Conservation (phyloP, 129 eudicot species). For the Daucus carota region DH1_v3.0 NC_030381.2:25643501-25644000, state of each 20-base stretch:
- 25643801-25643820: conserved; percentile 6
- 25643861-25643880: conserved; percentile 71
- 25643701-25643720: conserved; percentile 55
- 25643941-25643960: background rate
- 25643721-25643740: conserved; percentile 72
- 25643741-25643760: conserved; percentile 49
- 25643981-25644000: background rate
- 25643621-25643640: background rate
- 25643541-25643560: conserved; percentile 42
- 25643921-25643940: background rate
- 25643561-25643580: conserved; percentile 60
- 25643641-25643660: background rate
- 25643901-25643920: conserved; percentile 66
- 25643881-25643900: conserved; percentile 41
- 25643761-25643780: background rate
- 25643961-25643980: background rate
- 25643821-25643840: conserved; percentile 22
- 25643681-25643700: conserved; percentile 72
- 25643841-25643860: conserved; percentile 70
- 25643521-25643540: conserved; percentile 14
- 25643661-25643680: conserved; percentile 28
- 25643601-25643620: conserved; percentile 57
- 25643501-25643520: no score
- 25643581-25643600: conserved; percentile 48
- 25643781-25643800: background rate